phyloP scores from a whole-genome alignment of 345 rosid species.

The Acer saccharum region DNA sequence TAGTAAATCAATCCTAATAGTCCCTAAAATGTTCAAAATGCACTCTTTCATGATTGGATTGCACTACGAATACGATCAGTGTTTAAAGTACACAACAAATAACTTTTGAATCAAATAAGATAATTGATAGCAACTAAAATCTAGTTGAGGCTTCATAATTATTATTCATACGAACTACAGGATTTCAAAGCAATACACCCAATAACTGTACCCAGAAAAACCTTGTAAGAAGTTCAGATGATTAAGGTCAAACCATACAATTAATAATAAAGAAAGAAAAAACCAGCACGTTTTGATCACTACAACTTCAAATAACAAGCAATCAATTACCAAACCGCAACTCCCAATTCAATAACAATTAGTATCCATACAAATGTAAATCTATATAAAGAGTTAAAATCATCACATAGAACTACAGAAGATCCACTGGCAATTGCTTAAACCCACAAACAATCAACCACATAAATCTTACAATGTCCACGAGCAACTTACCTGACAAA shows the following conservation, averaged over 20 bases:
- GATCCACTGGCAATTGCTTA: constrained; percentile 20
- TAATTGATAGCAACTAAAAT: background rate
- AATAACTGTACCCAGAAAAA: background rate
- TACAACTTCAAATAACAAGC: background rate
- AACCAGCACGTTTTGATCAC: background rate
- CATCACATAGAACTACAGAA: constrained; percentile 1
- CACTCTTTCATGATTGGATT: constrained; percentile 14
- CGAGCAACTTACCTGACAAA: constrained; percentile 47
- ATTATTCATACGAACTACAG: background rate
- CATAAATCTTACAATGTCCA: background rate
- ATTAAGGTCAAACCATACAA: background rate
- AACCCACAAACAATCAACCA: constrained; percentile 11
- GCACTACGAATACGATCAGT: constrained; percentile 4
- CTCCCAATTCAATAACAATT: background rate
- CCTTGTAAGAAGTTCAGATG: background rate
- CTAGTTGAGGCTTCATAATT: background rate
- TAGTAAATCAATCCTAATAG: background rate
- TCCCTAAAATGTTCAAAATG: constrained; percentile 13
- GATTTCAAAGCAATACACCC: background rate
- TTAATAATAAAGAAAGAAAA: background rate
- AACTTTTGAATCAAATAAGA: background rate
- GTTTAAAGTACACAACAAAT: background rate
- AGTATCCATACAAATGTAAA: background rate
- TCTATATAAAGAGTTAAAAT: constrained; percentile 8
- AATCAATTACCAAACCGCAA: background rate